Evolutionary conservation across 768 basidiomycete species (phyloP), one percentile per base, ranked within the genome.

Genomic region (Lactarius akahatsu): DNA sequence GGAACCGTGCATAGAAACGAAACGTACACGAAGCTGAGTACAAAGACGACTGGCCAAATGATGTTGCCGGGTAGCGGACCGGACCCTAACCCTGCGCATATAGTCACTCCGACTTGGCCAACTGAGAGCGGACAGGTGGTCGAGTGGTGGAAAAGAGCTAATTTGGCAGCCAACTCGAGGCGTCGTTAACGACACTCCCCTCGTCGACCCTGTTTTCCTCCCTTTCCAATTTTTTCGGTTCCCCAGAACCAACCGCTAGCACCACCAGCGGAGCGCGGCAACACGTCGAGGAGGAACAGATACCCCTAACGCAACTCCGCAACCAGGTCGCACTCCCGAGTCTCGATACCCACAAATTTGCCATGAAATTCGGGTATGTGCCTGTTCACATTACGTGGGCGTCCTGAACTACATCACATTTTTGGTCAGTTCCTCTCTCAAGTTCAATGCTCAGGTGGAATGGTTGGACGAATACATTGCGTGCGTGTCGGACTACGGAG

Each of bases 381-480:
- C 63, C 57, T 40, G 55, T 30, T 41, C 34, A 10, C 40, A 50
- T 23, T 58, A 32, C 4, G 8, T 38, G 20, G 45, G 20, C 34
- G 26, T 18, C 20, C 2, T 54, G 23, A n/a, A 11, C 13, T 2
- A 18, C 2, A 59, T 16, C 41, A 23, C 28, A 41, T 41, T 47
- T 16, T 7, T 34, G 38, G 58, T 32, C 32, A 92, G 90, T 72
- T 91, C 90, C 38, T 90, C 92, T 10, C 83, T 95, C 73, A 92
- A 93, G 76, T 95, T 95, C 78, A 96, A 96, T 71, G 91, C 92
- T 3, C 90, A 94, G 30, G 81, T 92, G 0, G 93, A 96, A 59
- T 95, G 93, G 93, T 91, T 90, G 88, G 91, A 93, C 68, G 89
- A 94, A 59, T 96, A 96, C 74, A 92, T 96, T 55, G 85, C 89